Evolutionary conservation across 768 basidiomycete genomes (phyloP), one percentile per base, ranked within the genome.

Genomic region (Mycena amicta): DNA sequence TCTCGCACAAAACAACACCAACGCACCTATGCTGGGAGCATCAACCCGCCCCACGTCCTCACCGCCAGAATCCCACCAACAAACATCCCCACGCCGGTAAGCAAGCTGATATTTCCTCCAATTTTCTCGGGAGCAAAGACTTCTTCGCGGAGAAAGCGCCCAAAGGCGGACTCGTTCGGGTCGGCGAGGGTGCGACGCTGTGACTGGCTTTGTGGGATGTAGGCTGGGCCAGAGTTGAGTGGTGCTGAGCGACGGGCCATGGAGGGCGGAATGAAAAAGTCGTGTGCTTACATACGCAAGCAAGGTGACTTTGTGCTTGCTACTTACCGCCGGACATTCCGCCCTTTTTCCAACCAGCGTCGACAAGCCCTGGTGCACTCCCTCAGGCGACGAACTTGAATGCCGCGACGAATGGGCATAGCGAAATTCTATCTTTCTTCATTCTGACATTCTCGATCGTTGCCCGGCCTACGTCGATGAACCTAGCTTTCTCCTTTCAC

Each of bases 231-330:
- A 56, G 85, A 73, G 59, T 77, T 71, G 30, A 83, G 81, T 53
- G 88, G 85, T 52, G 83, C 77, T 64, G 76, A 68, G 63, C 90
- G 89, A 60, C 90, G 89, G 63, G 90, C 81, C 90, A 92, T 91
- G 58, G 26, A 13, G 5, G 26, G 27, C 23, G 26, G 25, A 49
- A 29, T 26, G 27, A 37, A 37, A 8, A 8, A 18, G 18, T 37
- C 33, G 33, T 37, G 33, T n/a, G n/a, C n/a, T n/a, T n/a, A n/a
- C n/a, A n/a, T n/a, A n/a, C n/a, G n/a, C n/a, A n/a, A n/a, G n/a
- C n/a, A n/a, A n/a, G n/a, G n/a, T n/a, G n/a, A n/a, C n/a, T n/a
- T n/a, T n/a, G n/a, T n/a, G n/a, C n/a, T n/a, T n/a, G n/a, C n/a
- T n/a, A n/a, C n/a, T n/a, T n/a, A n/a, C n/a, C n/a, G n/a, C n/a